Base-by-base conservation (phyloP, 139 green algal genomes). In the Gonium pectorale region DNA sequence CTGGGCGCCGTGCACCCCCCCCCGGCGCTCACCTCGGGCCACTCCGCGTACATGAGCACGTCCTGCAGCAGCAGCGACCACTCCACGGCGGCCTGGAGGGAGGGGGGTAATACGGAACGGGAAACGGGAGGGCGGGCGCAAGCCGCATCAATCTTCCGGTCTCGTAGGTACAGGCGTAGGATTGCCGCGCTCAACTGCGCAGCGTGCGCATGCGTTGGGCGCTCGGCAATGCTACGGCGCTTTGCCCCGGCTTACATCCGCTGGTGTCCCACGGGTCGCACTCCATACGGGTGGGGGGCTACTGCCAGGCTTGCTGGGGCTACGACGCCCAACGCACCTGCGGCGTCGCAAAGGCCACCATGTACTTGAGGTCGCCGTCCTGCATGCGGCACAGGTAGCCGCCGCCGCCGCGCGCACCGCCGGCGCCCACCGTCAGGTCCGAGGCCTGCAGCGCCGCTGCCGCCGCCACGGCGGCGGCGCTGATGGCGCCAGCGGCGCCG, bases 291-390 rank as follows among this genome's bases (percentile, higher is more conserved):
- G n/a, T n/a, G n/a, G n/a, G n/a, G n/a, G n/a, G n/a, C n/a, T n/a
- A n/a, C n/a, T n/a, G n/a, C n/a, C n/a, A n/a, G n/a, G n/a, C n/a
- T n/a, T n/a, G n/a, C n/a, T n/a, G n/a, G n/a, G n/a, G n/a, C 56
- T n/a, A 27, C 22, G 17, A n/a, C 19, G 19, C 56, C 56, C 56
- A 64, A 17, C 80, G 13, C 31, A 91, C 87, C 83, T 83, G 37
- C 2, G 88, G 54, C 22, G 67, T 79, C 43, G n/a, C 40, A 68
- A 92, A 92, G 0, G 86, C 86, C 21, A 91, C 68, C 88, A 93
- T 92, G 87, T 91, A 91, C 88, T 92, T 92, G 43, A 94, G 64
- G 43, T 94, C 90, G 6, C 66, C 51, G 27, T 87, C 86, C 68
- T 88, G 78, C 52, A 87, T 60, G 21, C 88, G 79, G 49, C 89